Percentiles rank a stretch among this genome's conserved stretches.
Evolutionary conservation across 306 rosid genomes (phyloP).

Genomic region (Prunus padus): DNA sequence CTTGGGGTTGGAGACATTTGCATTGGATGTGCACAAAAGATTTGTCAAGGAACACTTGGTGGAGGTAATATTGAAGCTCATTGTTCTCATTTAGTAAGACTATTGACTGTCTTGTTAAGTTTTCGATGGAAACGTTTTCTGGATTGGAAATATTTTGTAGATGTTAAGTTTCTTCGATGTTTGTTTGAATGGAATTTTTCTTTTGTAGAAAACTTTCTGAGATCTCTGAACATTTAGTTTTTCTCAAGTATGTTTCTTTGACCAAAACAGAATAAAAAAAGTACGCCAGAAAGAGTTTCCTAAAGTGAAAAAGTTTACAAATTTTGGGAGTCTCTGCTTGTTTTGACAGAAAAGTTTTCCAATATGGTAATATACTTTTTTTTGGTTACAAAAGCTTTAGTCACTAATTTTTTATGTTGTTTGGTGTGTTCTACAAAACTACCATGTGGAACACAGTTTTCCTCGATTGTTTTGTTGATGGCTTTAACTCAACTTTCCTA

Average conservation of each 20-base stretch:
- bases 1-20: conserved; percentile 54
- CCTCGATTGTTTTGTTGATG: not conserved
- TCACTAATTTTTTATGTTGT: not conserved
- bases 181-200: not conserved
- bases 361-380: not conserved
- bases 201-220: not conserved
- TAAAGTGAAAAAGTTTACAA: not conserved
- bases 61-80: conserved; percentile 49
- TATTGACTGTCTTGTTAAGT: too few relatives aligned
- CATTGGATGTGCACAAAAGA: conserved; percentile 81
- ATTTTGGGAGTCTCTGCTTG: not conserved
- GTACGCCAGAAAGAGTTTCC: not conserved
- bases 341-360: not conserved
- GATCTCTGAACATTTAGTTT: not conserved
- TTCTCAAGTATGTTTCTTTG: not conserved
- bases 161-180: not conserved
- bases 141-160: not conserved
- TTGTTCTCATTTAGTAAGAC: not conserved
- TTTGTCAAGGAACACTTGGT: conserved; percentile 71
- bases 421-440: not conserved
- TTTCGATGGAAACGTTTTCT: not conserved
- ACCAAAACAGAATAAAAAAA: not conserved
- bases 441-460: not conserved
- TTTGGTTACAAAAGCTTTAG: not conserved
- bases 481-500: not conserved